Evolutionary conservation across 371 early-diverging fungal genomes (phyloP), one percentile per base, ranked within the genome.

Genomic region (Rhizopus delemar): DNA sequence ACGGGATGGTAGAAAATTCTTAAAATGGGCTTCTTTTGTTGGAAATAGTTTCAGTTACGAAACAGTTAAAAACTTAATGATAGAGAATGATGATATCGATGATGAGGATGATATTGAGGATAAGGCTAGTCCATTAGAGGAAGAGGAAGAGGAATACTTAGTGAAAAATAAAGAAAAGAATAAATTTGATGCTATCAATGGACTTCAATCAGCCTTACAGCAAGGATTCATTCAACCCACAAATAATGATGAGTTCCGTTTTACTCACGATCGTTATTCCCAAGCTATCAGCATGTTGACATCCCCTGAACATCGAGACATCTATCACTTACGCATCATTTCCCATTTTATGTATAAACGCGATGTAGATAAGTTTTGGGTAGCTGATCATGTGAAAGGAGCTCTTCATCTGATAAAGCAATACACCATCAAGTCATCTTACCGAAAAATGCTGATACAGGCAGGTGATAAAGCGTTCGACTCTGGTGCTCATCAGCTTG

Each of bases 371-470:
- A 66, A 65, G 9, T 80, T 78, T 50, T 78, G 79, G 79, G 76
- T 77, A 1, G 89, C 90, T 11, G 84, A 86, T 51, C 84, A 94
- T 65, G 80, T 97, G 53, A 79, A 89, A 65, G 87, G 87, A 53
- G 92, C 93, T 6, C 79, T 93, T 59, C 83, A 80, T 38, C 79
- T 93, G 50, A 89, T 96, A 60, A 88, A 93, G 57, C 88, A 93
- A 8, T 59, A 62, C 12, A 53, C 66, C 9, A 60, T 63, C 13
- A 76, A 71, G 41, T 29, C 51, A n/a, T 55, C 59, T n/a, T 70
- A 77, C 56, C 67, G 80, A 46, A 68, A 58, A 1, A 46, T 73
- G 4, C 46, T 76, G 2, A 41, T 69, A 6, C 66, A 69, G 11
- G 80, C 80, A 0, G 77, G 77, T 31, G 71, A 80, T 45, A 69